phyloP scores from a whole-genome alignment of 2,329 filamentous ascomycete genomes.

The Colletotrichum truncatum region DNA sequence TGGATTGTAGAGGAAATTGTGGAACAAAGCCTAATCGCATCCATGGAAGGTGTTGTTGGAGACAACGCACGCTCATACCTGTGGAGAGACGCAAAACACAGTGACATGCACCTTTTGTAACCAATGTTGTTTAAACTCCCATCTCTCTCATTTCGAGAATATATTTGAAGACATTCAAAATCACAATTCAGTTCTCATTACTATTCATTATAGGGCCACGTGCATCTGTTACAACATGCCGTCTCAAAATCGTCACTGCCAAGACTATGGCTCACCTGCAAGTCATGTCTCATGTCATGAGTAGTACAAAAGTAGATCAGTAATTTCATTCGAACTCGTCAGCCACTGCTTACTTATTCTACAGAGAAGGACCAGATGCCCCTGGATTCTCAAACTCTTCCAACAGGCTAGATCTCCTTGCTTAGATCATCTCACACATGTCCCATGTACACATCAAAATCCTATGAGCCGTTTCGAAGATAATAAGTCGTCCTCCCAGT shows the following conservation, averaged over 20 bases:
- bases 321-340: constrained; percentile 12
- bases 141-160: too few species aligned
- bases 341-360: constrained; percentile 11
- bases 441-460: constrained; percentile 22
- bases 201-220: too few species aligned
- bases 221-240: too few species aligned
- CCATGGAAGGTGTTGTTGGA: too few species aligned
- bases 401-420: constrained; percentile 1
- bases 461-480: background rate
- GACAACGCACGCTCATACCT: too few species aligned
- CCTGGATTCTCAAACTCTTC: background rate
- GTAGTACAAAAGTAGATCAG: background rate
- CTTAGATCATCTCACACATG: constrained; percentile 23
- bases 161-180: too few species aligned
- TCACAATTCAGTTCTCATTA: too few species aligned
- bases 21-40: too few species aligned
- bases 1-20: too few species aligned
- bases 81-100: too few species aligned
- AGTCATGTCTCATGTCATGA: background rate
- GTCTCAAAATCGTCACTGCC: background rate
- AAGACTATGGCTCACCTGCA: constrained; percentile 10
- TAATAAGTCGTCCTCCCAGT: background rate
- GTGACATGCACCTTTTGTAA: too few species aligned
- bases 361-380: constrained; percentile 8
- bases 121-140: too few species aligned